phyloP scores from a whole-genome alignment of 1,139 yeast genomes.

The Pichia sp. region DNA sequence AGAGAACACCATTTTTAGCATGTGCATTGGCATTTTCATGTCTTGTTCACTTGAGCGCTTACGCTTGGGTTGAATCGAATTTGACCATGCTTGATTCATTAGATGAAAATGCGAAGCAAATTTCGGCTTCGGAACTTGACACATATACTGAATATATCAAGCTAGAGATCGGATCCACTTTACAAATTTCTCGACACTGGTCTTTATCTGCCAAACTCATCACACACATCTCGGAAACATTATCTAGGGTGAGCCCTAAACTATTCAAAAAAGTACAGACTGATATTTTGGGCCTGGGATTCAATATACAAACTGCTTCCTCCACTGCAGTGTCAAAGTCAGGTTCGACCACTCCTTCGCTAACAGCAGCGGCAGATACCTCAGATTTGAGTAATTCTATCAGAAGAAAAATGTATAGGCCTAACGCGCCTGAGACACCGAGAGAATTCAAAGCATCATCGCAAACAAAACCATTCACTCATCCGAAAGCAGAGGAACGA shows the following conservation, averaged over 20 bases:
- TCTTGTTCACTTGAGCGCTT: constrained; percentile 47
- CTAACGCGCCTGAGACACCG: neutral
- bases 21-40: constrained; percentile 50
- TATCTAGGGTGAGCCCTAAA: constrained; percentile 31
- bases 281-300: constrained; percentile 26
- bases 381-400: neutral
- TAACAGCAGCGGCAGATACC: neutral
- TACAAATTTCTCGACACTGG: constrained; percentile 47
- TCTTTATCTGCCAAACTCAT: constrained; percentile 44
- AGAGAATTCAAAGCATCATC: neutral
- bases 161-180: constrained; percentile 44
- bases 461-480: neutral
- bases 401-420: neutral
- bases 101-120: constrained; percentile 18
- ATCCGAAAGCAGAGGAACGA: neutral
- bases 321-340: neutral
- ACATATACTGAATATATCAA: constrained; percentile 46
- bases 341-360: neutral
- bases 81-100: constrained; percentile 16
- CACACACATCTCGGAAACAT: constrained; percentile 42
- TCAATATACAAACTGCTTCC: constrained; percentile 8
- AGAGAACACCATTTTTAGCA: constrained; percentile 47
- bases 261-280: constrained; percentile 28
- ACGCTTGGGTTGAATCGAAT: constrained; percentile 43
- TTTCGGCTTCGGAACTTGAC: constrained; percentile 37